Evolutionary conservation across 2,329 filamentous ascomycete genomes (phyloP), one percentile per base, ranked within the genome.

Genomic region (Graphium sp.): DNA sequence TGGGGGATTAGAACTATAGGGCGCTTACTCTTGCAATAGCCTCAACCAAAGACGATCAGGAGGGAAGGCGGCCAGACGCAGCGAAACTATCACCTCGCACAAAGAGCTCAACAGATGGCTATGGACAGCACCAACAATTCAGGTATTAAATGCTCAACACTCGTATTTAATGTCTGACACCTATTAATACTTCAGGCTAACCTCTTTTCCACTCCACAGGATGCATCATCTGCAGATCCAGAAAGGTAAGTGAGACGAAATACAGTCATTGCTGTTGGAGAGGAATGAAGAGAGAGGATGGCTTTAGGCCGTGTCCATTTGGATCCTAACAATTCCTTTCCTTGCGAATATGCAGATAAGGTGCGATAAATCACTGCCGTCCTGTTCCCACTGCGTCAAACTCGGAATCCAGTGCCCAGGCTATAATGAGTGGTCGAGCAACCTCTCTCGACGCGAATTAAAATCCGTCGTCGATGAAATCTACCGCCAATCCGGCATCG

Each of bases 351-450:
- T 11, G 14, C 15, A 44, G 40, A 41, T 43, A 17, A 39, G 37
- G 33, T 44, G 42, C 31, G 42, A 43, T 31, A 35, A 35, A 30
- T 31, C 31, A 8, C 34, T 35, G 2, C 36, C 35, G 13, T 31
- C 33, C 16, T 40, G 38, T 31, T 32, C 32, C 32, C 39, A 38
- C 19, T 40, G 41, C 26, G 15, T 30, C 14, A 41, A 39, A 7
- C 34, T 46, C 5, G 41, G 41, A 14, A 36, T 44, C 11, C 33
- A 32, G 14, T 46, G 43, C 27, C 43, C 41, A 4, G 32, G 39
- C 20, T 46, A 43, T 26, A 33, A 39, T 20, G 32, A 28, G 6
- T 32, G 37, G 16, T 35, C 28, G 22, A 33, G 34, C 18, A 33
- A 35, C 21, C 38, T 39, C 16, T 38, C 41, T 6, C 32, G 38